Evolutionary conservation across 2,329 filamentous ascomycete species (phyloP), one percentile per base, ranked within the genome.

Genomic region (Fonsecaea pedrosoi): DNA sequence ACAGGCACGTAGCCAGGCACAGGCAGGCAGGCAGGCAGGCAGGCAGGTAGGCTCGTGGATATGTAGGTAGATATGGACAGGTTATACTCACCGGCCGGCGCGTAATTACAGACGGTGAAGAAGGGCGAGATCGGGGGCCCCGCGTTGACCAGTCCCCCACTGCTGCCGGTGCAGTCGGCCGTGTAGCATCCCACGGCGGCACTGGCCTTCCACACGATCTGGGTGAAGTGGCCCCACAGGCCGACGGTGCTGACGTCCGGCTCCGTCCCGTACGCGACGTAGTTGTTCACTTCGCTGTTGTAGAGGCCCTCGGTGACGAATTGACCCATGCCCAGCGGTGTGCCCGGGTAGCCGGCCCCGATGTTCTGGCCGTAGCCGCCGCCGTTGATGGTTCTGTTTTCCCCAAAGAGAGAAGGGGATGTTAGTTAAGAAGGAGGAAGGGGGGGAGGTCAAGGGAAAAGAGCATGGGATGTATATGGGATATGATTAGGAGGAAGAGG

Each of bases 21-120:
- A 21, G 21, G 21, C 21, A 21, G 21, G 21, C 21, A 21, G 21
- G 21, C 21, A 21, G 21, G 21, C 21, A 21, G 21, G 21, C 21
- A 21, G 21, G 21, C 21, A 21, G 21, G 21, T 21, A 21, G 21
- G 21, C 21, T 21, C 21, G 21, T 21, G 21, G 21, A 21, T 21
- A 21, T 21, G 21, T 21, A 21, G 21, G 21, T 21, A 21, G 21
- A 21, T 21, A 21, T 21, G 21, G 21, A 21, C 21, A 21, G 21
- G 21, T 21, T 21, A 21, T 21, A 21, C 79, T 89, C 89, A 91
- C 91, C 92, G 69, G 88, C 81, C 69, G 87, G 85, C 71, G 81
- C 82, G 82, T 97, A 97, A 86, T 97, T 94, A 89, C 92, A 96
- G 74, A 96, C 92, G 25, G 91, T 94, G 82, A 87, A 92, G 80